Percentiles rank a stretch among this genome's conserved stretches.
These are phyloP conservation scores for Sphagnum tenellum DNA, from an alignment of 225 moss, liverwort and hornwort genomes.

Conservation along the genomic window DNA sequence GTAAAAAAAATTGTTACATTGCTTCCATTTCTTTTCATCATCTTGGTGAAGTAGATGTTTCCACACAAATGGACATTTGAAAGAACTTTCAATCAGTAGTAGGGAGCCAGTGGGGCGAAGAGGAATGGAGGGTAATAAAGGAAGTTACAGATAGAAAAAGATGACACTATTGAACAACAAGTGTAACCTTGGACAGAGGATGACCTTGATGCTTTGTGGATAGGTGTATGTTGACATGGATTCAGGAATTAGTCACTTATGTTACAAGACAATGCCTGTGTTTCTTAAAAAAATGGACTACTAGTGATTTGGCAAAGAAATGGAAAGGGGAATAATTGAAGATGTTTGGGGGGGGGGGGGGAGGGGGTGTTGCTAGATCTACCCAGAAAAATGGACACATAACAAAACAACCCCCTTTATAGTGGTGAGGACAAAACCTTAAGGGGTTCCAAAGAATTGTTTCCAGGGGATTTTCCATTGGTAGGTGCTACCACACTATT, in stretches of 20 bases:
- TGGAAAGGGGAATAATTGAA: conserved; percentile 76
- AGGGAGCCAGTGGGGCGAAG: not conserved
- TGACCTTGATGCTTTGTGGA: conserved; percentile 77
- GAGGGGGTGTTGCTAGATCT: conserved; percentile 6
- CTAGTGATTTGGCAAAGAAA: conserved; percentile 56
- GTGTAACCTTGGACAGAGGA: conserved; percentile 69
- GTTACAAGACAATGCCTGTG: conserved; percentile 52
- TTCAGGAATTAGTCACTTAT: conserved; percentile 60
- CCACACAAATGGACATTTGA: too few species aligned
- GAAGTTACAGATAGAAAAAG: conserved; percentile 19
- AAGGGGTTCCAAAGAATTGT: conserved; percentile 13
- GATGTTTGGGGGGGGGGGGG: conserved; percentile 14
- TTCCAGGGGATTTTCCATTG: not conserved
- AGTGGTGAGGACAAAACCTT: conserved; percentile 20
- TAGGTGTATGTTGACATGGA: conserved; percentile 77
- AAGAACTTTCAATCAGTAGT: too few species aligned
- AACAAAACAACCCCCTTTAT: conserved; percentile 5
- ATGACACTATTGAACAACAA: conserved; percentile 24
- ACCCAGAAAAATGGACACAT: conserved; percentile 14
- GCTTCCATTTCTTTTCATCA: too few species aligned
- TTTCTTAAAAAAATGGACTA: conserved; percentile 50
- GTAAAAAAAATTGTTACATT: too few species aligned
- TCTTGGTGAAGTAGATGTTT: too few species aligned
- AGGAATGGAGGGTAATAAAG: conserved; percentile 19
- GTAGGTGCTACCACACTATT: conserved; percentile 8